phyloP scores from a whole-genome alignment of 345 rosid species.

The Limnanthes douglasii region DNA sequence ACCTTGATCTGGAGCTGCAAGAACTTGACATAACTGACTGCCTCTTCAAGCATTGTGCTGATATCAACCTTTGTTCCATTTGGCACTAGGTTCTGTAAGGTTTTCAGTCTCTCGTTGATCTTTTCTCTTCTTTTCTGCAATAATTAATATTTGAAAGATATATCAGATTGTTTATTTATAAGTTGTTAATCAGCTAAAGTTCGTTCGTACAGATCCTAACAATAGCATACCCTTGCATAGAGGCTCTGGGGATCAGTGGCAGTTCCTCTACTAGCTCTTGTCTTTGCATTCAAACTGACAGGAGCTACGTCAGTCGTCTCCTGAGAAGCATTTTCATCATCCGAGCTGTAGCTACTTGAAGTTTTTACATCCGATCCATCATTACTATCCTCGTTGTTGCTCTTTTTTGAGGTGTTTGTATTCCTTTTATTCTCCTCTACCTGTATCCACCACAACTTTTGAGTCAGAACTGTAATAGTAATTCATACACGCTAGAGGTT shows the following conservation, averaged over 20 bases:
- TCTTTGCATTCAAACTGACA: constrained; percentile 24
- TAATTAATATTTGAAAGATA: neutral
- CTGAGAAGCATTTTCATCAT: constrained; percentile 29
- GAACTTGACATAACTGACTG: constrained; percentile 55
- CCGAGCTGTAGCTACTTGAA: constrained; percentile 25
- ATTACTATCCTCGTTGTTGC: too few species aligned
- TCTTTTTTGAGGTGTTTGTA: too few species aligned
- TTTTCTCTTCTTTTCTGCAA: constrained; percentile 60
- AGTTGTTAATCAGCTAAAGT: neutral
- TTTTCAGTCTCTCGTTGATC: constrained; percentile 46
- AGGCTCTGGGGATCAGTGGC: constrained; percentile 77
- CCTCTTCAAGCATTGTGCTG: constrained; percentile 77
- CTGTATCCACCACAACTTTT: too few species aligned
- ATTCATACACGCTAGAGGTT: neutral
- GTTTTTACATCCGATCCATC: constrained; percentile 25
- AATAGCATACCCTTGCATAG: constrained; percentile 44
- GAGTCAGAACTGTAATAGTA: neutral
- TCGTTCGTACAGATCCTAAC: neutral
- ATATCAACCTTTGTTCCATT: constrained; percentile 66
- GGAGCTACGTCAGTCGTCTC: neutral
- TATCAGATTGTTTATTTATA: neutral
- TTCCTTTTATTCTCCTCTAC: too few species aligned
- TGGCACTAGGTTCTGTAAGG: constrained; percentile 54
- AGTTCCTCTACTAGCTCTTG: constrained; percentile 40
- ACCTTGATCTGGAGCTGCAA: constrained; percentile 70